A percentile compares a stretch with the other conserved stretches of the same genome.
phyloP scores from a whole-genome alignment of 352 stramenopile species.

The Globisporangium iwayamae region DNA sequence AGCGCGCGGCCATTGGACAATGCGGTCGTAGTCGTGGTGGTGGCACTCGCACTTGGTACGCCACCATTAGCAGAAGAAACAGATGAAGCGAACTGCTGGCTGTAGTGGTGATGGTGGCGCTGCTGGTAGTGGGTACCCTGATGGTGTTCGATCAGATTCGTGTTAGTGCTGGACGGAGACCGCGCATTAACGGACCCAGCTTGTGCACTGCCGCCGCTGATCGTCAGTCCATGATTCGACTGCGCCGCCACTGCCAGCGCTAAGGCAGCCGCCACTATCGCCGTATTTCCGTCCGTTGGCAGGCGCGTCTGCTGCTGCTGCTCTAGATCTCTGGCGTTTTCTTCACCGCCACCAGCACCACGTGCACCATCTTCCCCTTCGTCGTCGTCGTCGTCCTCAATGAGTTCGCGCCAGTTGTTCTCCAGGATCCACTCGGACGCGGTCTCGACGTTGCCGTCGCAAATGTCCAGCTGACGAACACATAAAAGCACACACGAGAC shows the following conservation, averaged over 20 bases:
- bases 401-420: slow-evolving; percentile 54
- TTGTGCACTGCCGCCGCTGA: slow-evolving; percentile 7
- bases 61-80: not conserved
- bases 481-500: not conserved
- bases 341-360: not conserved
- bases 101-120: slow-evolving; percentile 3
- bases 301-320: slow-evolving; percentile 1
- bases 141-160: not conserved
- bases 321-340: not conserved
- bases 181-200: not conserved
- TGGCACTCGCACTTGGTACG: too few species aligned
- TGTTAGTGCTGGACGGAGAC: not conserved
- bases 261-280: not conserved
- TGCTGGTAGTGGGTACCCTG: not conserved
- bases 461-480: slow-evolving; percentile 42
- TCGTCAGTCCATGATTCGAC: slow-evolving; percentile 2
- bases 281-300: not conserved
- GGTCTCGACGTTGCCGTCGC: slow-evolving; percentile 42
- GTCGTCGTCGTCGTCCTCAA: slow-evolving; percentile 17
- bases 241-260: not conserved
- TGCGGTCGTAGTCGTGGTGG: not conserved
- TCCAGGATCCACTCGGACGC: slow-evolving; percentile 57
- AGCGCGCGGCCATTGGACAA: slow-evolving; percentile 8
- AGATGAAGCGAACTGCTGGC: not conserved
- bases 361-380: not conserved